Evolutionary conservation across 139 green algal genomes (phyloP).

Genomic region (Nannochloris sp.): DNA sequence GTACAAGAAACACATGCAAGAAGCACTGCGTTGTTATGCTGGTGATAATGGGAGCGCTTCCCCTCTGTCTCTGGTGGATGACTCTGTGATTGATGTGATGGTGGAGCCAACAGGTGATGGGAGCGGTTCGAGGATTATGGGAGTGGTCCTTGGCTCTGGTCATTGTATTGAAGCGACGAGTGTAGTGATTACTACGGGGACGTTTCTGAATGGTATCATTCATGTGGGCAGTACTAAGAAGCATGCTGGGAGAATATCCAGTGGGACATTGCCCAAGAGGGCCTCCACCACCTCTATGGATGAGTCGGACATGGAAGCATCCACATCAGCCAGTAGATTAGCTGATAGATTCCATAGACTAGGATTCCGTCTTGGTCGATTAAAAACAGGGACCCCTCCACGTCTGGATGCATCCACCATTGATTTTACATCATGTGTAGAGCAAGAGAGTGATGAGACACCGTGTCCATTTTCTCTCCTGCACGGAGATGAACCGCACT

Average conservation of each 20-base stretch:
- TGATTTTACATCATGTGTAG: constrained; percentile 31
- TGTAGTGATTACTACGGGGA: constrained; percentile 49
- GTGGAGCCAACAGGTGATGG: constrained; percentile 9
- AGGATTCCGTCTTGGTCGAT: constrained; percentile 30
- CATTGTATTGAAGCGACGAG: constrained; percentile 19
- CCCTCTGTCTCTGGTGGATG: constrained; percentile 26
- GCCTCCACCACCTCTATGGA: constrained; percentile 12
- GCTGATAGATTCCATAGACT: constrained; percentile 21
- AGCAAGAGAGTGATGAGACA: constrained; percentile 29
- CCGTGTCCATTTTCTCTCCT: constrained; percentile 45
- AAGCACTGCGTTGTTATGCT: not conserved
- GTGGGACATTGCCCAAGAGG: not conserved
- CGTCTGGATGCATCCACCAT: constrained; percentile 41
- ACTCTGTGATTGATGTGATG: constrained; percentile 37
- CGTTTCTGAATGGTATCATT: constrained; percentile 42
- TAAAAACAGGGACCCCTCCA: constrained; percentile 53
- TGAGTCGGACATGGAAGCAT: constrained; percentile 20
- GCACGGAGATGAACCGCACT: constrained; percentile 19
- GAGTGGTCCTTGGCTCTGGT: constrained; percentile 27
- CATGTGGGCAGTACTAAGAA: constrained; percentile 38
- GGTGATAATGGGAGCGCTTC: too few relatives aligned
- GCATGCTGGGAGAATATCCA: constrained; percentile 32
- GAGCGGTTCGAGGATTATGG: constrained; percentile 1
- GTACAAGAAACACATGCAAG: constrained; percentile 45
- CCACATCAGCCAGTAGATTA: constrained; percentile 20